These are phyloP conservation scores for Solanum boliviense DNA, from an alignment of 257 asterid genomes.

Conservation along the genomic window DNA sequence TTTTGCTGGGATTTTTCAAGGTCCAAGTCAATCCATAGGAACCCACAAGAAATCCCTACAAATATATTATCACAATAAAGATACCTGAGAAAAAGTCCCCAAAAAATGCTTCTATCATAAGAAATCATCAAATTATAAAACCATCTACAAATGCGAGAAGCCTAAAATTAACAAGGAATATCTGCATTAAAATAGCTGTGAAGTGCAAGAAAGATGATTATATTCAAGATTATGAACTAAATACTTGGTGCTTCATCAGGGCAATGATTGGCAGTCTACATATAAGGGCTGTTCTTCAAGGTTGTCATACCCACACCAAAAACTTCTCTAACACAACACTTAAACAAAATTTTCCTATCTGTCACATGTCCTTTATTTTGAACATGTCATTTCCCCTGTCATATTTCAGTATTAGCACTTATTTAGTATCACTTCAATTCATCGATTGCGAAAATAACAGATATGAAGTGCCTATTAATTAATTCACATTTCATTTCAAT, in stretches of 20 bases:
- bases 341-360: neutral
- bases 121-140: neutral
- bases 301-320: neutral
- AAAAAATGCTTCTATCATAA: neutral
- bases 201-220: neutral
- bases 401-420: neutral
- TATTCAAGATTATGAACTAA: neutral
- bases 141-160: neutral
- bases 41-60: slow-evolving; percentile 91
- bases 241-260: neutral
- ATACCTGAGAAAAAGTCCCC: neutral
- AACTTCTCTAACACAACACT: neutral
- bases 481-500: neutral
- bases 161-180: neutral
- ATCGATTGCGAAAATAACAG: neutral
- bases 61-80: neutral
- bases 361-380: neutral
- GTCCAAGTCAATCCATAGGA: slow-evolving; percentile 98
- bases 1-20: slow-evolving; percentile 60
- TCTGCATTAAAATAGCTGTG: neutral
- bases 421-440: neutral
- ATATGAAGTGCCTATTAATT: neutral
- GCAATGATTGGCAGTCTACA: neutral
- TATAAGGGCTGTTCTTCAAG: neutral
- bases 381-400: neutral